Evolutionary conservation across 2,329 filamentous ascomycete species (phyloP).

Genomic region (Dactylellina parvicollis): DNA sequence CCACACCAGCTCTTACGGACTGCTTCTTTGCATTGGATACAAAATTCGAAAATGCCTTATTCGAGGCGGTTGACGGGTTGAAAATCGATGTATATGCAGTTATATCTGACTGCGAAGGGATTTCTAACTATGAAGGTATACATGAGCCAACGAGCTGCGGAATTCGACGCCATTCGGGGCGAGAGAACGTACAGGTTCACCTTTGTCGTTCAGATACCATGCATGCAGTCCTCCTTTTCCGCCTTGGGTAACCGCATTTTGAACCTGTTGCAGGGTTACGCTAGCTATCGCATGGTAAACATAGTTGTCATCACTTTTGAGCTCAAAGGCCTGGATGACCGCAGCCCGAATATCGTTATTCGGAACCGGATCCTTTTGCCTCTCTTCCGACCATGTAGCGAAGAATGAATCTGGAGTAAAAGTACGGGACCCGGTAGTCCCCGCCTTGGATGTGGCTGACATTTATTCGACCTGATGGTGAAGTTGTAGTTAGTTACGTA

Average conservation of each 20-base stretch:
- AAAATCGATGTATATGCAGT: constrained; percentile 75
- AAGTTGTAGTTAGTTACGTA: too few relatives aligned
- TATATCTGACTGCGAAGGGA: constrained; percentile 70
- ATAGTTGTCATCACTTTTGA: constrained; percentile 64
- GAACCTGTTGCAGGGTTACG: constrained; percentile 66
- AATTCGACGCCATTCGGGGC: not conserved
- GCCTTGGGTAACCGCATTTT: constrained; percentile 65
- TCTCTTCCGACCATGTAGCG: constrained; percentile 62
- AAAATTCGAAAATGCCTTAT: constrained; percentile 72
- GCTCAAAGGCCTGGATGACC: constrained; percentile 64
- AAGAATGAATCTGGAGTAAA: constrained; percentile 65
- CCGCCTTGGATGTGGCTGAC: constrained; percentile 28
- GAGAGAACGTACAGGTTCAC: constrained; percentile 59
- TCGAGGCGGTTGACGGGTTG: constrained; percentile 68
- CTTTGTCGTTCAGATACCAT: constrained; percentile 65
- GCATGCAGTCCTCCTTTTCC: constrained; percentile 64
- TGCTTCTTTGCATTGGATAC: constrained; percentile 72
- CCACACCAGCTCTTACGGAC: constrained; percentile 69
- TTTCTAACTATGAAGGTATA: constrained; percentile 47
- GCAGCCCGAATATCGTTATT: constrained; percentile 64
- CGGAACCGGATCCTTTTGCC: constrained; percentile 60
- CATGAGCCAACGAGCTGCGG: not conserved
- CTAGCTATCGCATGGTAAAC: constrained; percentile 66
- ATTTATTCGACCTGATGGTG: too few relatives aligned
- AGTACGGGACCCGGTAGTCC: constrained; percentile 61